Conservation (phyloP, 2,329 filamentous ascomycete genomes). For the Lachnellula subtilissima region DNA sequence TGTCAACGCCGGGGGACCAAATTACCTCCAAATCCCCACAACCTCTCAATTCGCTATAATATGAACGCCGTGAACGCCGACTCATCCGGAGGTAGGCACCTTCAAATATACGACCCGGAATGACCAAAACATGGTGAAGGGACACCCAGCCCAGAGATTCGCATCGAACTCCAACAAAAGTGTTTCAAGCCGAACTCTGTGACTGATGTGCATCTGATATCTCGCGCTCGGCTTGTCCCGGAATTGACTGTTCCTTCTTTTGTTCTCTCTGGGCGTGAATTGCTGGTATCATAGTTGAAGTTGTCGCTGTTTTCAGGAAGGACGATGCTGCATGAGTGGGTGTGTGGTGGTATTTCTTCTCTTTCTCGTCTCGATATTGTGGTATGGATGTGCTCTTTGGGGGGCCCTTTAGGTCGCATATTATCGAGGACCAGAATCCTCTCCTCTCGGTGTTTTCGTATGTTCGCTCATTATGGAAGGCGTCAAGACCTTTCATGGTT, state of each 20-base stretch:
- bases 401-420: conserved; percentile 5
- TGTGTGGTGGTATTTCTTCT: conserved; percentile 18
- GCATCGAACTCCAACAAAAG: too few relatives aligned
- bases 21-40: too few relatives aligned
- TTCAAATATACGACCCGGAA: too few relatives aligned
- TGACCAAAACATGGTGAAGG: too few relatives aligned
- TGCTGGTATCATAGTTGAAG: conserved; percentile 12
- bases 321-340: conserved; percentile 18
- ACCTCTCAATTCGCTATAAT: too few relatives aligned
- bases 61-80: too few relatives aligned
- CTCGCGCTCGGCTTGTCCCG: neutral
- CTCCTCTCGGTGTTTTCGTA: conserved; percentile 1
- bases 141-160: too few relatives aligned
- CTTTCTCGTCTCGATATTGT: conserved; percentile 11
- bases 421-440: conserved; percentile 6
- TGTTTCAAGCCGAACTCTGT: neutral
- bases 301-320: conserved; percentile 19
- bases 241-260: neutral
- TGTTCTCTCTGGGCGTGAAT: neutral
- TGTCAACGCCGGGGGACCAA: too few relatives aligned
- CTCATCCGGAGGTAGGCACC: too few relatives aligned
- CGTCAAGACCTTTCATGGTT: conserved; percentile 10
- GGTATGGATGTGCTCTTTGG: conserved; percentile 3
- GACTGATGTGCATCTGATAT: neutral
- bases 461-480: neutral